These are phyloP conservation scores for Choiromyces venosus DNA, from an alignment of 495 filamentous ascomycete species.

Conservation along the genomic window DNA sequence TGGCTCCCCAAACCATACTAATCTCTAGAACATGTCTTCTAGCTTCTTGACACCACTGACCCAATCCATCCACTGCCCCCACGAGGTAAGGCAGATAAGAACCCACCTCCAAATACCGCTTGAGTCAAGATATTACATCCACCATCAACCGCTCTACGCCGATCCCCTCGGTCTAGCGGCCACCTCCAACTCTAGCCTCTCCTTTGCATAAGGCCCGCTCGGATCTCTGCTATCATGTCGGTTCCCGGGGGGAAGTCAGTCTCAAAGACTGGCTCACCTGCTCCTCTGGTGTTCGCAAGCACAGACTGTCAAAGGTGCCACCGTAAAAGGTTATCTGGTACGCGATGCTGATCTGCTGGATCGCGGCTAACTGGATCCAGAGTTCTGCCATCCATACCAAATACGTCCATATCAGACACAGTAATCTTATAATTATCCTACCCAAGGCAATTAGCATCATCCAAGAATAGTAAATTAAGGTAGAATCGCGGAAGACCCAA, in stretches of 20 bases:
- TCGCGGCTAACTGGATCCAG: conserved; percentile 38
- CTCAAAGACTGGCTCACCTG: conserved; percentile 42
- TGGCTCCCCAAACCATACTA: no score
- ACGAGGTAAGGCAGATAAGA: neutral
- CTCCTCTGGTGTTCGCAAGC: conserved; percentile 39
- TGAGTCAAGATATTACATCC: neutral
- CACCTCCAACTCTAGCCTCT: conserved; percentile 37
- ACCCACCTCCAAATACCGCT: neutral
- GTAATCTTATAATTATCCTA: conserved; percentile 39
- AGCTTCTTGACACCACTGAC: no score
- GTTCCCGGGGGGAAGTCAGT: conserved; percentile 39
- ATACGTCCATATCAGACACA: conserved; percentile 20
- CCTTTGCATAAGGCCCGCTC: conserved; percentile 26
- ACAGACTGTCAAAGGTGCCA: conserved; percentile 41
- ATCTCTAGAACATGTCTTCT: no score
- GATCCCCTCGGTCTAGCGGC: conserved; percentile 13
- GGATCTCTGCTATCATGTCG: conserved; percentile 36
- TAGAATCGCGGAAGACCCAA: no score
- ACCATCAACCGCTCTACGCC: no score
- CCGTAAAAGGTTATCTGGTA: conserved; percentile 33
- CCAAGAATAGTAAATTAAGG: neutral
- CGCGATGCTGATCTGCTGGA: conserved; percentile 32
- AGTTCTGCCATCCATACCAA: conserved; percentile 25
- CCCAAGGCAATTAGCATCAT: conserved; percentile 1
- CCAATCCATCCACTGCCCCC: no score